phyloP scores from a whole-genome alignment of 2,329 filamentous ascomycete genomes.

The Rasamsonia emersonii region DNA sequence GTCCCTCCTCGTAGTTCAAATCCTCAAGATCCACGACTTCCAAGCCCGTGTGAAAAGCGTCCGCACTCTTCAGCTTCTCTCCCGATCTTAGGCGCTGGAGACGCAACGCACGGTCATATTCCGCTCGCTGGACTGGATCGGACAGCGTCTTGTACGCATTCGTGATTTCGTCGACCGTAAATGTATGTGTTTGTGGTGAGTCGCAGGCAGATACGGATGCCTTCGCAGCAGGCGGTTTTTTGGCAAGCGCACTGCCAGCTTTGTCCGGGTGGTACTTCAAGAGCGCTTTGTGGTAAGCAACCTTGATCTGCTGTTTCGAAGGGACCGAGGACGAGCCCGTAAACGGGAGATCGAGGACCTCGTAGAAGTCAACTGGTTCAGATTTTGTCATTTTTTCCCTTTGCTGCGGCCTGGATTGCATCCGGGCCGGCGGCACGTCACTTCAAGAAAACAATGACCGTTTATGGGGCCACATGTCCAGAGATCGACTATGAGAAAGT shows the following conservation, averaged over 20 bases:
- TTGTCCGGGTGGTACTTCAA: conserved; percentile 55
- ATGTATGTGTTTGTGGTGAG: conserved; percentile 8
- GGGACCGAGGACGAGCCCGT: conserved; percentile 15
- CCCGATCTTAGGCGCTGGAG: conserved; percentile 22
- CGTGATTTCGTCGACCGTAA: conserved; percentile 50
- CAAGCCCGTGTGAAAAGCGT: conserved; percentile 41
- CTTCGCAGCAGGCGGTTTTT: background rate
- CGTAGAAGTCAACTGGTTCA: conserved; percentile 24
- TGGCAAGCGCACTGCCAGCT: conserved; percentile 12
- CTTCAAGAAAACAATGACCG: no score
- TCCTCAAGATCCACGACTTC: conserved; percentile 53
- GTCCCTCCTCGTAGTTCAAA: conserved; percentile 32
- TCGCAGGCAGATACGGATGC: background rate
- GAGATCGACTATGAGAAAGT: no score
- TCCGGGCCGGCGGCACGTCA: no score
- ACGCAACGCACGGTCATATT: conserved; percentile 42
- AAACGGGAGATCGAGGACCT: conserved; percentile 31
- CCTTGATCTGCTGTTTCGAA: conserved; percentile 39
- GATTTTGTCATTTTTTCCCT: conserved; percentile 13
- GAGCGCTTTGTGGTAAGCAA: conserved; percentile 50
- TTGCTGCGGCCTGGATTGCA: no score
- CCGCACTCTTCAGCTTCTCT: conserved; percentile 22
- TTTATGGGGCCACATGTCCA: conserved; percentile 3
- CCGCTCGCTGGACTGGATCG: conserved; percentile 32
- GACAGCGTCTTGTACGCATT: conserved; percentile 49